These are phyloP conservation scores for Suillus clintonianus DNA, from an alignment of 768 basidiomycete genomes.

Conservation along the genomic window DNA sequence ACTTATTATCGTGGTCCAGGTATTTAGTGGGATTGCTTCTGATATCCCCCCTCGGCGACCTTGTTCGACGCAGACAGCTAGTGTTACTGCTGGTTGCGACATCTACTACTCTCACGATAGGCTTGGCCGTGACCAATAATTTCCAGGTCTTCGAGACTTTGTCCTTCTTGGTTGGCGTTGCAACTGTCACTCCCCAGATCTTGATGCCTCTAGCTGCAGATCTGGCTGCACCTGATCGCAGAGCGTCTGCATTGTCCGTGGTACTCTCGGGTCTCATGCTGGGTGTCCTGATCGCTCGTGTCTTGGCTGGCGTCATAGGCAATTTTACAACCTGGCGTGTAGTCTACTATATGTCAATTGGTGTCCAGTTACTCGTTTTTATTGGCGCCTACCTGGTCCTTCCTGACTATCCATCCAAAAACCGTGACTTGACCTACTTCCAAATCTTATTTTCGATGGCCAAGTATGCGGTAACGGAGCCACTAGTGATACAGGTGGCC, in stretches of 20 bases:
- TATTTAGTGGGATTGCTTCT: conserved; percentile 75
- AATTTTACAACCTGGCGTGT: conserved; percentile 72
- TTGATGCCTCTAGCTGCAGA: conserved; percentile 78
- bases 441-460: conserved; percentile 77
- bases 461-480: conserved; percentile 75
- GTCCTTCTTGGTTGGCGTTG: conserved; percentile 69
- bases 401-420: conserved; percentile 87
- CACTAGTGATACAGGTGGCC: conserved; percentile 68
- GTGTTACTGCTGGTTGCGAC: conserved; percentile 57
- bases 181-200: conserved; percentile 76
- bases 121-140: conserved; percentile 61
- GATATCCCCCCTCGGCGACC: conserved; percentile 82
- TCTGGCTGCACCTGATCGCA: conserved; percentile 70
- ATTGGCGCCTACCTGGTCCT: conserved; percentile 61
- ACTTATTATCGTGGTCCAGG: conserved; percentile 32
- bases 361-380: conserved; percentile 62
- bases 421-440: conserved; percentile 61
- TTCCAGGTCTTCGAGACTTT: conserved; percentile 65
- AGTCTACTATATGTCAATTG: conserved; percentile 78
- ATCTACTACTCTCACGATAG: conserved; percentile 66
- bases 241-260: conserved; percentile 76
- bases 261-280: conserved; percentile 69
- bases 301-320: conserved; percentile 74
- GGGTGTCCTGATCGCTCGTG: conserved; percentile 73
- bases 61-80: conserved; percentile 74